phyloP scores from a whole-genome alignment of 2,329 filamentous ascomycete genomes.

The Trichoderma afroharzianum region DNA sequence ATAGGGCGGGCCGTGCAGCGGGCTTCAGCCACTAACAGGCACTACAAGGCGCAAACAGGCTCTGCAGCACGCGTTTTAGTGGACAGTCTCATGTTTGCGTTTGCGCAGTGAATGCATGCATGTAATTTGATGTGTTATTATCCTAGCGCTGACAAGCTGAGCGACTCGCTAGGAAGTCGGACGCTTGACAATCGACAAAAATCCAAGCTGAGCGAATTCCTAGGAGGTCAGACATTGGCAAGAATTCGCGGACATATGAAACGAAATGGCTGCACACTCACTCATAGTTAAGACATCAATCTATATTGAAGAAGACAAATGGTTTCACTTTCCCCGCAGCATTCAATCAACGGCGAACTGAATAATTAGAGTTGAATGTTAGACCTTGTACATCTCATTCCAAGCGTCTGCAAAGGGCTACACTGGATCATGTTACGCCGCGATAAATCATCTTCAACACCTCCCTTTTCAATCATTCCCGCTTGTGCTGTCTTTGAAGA shows the following conservation, averaged over 20 bases:
- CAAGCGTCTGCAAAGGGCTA: no score
- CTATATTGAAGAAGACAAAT: no score
- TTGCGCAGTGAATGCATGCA: neutral
- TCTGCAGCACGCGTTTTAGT: neutral
- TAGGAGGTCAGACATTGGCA: neutral
- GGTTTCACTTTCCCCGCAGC: neutral
- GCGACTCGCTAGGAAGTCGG: neutral
- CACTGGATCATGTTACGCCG: no score
- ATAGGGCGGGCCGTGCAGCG: slow-evolving; percentile 2
- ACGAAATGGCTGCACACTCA: no score
- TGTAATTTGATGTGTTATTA: neutral
- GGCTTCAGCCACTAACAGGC: neutral
- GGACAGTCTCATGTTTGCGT: neutral
- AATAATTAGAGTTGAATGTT: no score
- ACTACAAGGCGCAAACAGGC: neutral
- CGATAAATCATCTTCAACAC: no score
- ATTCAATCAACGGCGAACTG: no score
- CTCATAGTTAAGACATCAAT: no score
- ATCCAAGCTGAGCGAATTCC: no score
- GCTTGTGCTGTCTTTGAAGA: neutral
- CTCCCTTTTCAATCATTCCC: neutral
- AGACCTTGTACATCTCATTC: no score
- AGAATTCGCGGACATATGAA: no score
- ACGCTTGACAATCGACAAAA: no score
- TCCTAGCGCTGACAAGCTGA: neutral